Percentiles rank a stretch among this genome's conserved stretches.
phyloP scores from a whole-genome alignment of 495 filamentous ascomycete genomes.

The Xylaria curta region DNA sequence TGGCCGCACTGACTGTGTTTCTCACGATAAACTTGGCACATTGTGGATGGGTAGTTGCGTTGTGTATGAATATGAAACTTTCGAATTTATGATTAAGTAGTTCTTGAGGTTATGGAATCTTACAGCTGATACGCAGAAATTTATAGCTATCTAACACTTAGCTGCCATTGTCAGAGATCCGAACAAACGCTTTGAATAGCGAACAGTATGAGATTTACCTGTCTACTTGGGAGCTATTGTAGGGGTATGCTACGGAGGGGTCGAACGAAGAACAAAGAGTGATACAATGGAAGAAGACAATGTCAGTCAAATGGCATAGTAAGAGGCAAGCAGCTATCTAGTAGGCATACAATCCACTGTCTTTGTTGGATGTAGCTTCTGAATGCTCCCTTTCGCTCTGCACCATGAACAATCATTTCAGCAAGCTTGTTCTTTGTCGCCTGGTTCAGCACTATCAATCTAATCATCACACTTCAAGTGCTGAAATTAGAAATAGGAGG shows the following conservation, averaged over 20 bases:
- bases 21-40: conserved; percentile 11
- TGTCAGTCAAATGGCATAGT: neutral
- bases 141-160: too few species aligned
- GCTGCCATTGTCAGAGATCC: neutral
- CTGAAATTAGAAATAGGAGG: neutral
- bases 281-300: neutral
- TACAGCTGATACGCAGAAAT: too few species aligned
- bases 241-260: neutral
- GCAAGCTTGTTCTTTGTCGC: neutral
- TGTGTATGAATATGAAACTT: neutral
- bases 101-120: neutral
- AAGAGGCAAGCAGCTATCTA: neutral
- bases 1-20: neutral
- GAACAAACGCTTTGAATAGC: neutral
- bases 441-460: neutral
- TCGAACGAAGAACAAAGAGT: neutral
- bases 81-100: neutral
- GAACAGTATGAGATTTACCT: neutral
- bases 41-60: neutral
- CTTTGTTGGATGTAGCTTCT: neutral
- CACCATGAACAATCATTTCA: neutral
- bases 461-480: too few species aligned
- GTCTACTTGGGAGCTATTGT: neutral
- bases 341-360: neutral
- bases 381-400: neutral